Percentiles rank a stretch among this genome's conserved stretches.
These are phyloP conservation scores for Zymoseptoria passerinii DNA, from an alignment of 2,329 filamentous ascomycete genomes.

Conservation along the genomic window DNA sequence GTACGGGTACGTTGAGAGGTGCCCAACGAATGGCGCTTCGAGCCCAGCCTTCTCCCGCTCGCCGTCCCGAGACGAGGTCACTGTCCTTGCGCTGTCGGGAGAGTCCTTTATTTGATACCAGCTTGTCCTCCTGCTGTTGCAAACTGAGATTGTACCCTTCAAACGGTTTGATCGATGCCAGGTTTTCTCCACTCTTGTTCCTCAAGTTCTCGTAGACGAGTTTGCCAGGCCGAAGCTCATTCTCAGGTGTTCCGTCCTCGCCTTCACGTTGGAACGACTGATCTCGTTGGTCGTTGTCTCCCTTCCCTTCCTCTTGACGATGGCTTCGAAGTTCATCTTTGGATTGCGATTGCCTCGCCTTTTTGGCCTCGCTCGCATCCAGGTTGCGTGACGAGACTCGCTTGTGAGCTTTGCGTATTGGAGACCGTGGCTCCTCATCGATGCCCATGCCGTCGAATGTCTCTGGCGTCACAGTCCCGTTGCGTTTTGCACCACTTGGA, in stretches of 20 bases:
- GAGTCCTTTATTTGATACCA: conserved; percentile 19
- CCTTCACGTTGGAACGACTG: neutral
- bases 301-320: neutral
- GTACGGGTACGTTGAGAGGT: conserved; percentile 61
- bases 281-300: neutral
- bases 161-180: conserved; percentile 27
- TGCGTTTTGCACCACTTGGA: neutral
- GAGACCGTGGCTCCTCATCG: conserved; percentile 24
- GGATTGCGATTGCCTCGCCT: neutral
- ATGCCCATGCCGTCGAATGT: conserved; percentile 24
- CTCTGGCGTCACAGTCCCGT: conserved; percentile 11
- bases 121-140: conserved; percentile 30
- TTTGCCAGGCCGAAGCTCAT: conserved; percentile 15
- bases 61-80: conserved; percentile 44
- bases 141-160: conserved; percentile 15
- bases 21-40: conserved; percentile 65
- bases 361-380: conserved; percentile 15
- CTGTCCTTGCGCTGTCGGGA: conserved; percentile 13
- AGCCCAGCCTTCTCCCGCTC: conserved; percentile 48
- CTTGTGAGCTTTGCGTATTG: conserved; percentile 22
- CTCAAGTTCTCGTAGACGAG: conserved; percentile 38
- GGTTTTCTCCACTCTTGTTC: conserved; percentile 37
- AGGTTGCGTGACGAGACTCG: conserved; percentile 20
- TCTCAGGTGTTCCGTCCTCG: conserved; percentile 8
- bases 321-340: neutral